Evolutionary conservation across 257 asterid species (phyloP).

Genomic region (Lithospermum erythrorhizon): DNA sequence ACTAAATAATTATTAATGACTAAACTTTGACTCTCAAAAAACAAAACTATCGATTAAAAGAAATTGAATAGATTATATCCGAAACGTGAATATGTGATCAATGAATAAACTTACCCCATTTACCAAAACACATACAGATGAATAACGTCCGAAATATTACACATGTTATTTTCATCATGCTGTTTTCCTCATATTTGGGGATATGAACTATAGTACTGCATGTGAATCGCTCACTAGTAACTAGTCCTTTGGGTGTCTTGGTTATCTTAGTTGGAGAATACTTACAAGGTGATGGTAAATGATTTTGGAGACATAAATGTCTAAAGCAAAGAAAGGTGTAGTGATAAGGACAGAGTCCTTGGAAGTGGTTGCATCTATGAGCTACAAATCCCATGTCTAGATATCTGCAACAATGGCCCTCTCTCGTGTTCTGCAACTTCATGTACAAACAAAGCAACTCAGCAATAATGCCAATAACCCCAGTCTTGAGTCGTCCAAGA

Average conservation of each 20-base stretch:
- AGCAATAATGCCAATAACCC: neutral
- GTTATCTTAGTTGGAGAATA: neutral
- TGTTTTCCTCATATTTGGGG: no score
- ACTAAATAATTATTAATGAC: no score
- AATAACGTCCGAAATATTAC: no score
- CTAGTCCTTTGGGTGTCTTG: neutral
- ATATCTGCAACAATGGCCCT: neutral
- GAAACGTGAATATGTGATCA: no score
- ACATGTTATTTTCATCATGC: no score
- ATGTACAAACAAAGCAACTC: neutral
- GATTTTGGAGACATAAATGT: neutral
- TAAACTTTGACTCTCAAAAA: no score
- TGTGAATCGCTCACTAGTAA: neutral
- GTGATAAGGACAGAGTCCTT: neutral
- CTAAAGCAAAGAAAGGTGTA: neutral
- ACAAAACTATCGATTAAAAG: no score
- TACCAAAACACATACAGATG: no score
- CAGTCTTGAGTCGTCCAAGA: neutral
- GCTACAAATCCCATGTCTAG: neutral
- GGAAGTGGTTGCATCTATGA: neutral
- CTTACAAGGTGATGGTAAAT: neutral
- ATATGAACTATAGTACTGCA: no score
- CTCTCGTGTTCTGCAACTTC: neutral
- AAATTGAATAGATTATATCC: no score
- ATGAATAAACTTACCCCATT: no score